Evolutionary conservation across 1,284 basidiomycete genomes (phyloP), one percentile per base, ranked within the genome.

Genomic region (Mrakiaceae sp.): DNA sequence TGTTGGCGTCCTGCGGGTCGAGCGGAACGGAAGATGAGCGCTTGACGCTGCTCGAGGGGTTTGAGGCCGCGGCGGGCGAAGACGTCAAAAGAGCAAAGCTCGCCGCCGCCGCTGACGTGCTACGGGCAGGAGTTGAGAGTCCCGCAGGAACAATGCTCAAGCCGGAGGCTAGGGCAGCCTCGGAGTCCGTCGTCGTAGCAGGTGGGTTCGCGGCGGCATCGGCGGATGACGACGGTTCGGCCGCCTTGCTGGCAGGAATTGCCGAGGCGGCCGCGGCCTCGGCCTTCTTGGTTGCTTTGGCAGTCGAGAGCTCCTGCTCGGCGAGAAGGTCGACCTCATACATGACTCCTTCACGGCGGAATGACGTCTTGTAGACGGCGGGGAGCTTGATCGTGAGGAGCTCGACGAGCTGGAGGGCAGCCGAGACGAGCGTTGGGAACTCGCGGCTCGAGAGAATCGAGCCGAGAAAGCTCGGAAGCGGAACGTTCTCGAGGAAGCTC

Each of bases 341-440:
- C 73, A 95, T 86, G 49, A 97, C 94, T 14, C 93, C 94, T 76
- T 98, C 93, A 54, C 92, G 82, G 14, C 88, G 83, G 81, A 97
- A 91, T 0, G 87, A 85, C 14, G 89, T 86, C 71, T 85, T 85
- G 76, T 95, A 97, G 58, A 90, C 82, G 5, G 83, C 78, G 3
- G 89, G 86, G 49, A 90, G 81, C 75, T 95, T 96, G 72, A 78
- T 80, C 53, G 94, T 79, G 10, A 97, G 82, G 27, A 97, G 77
- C 71, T 97, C 94, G 42, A 94, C 90, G 42, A 97, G 82, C 72
- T 97, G 93, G 4, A 97, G 79, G 2, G 89, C 92, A 59, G 86
- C 85, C 47, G 90, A 87, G 55, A 93, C 87, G 52, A 95, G 82
- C 0, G 84, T 82, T 1, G 88, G 84, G 69, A 93, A 89, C 73